These are phyloP conservation scores for Trametes sp. DNA, from an alignment of 1,284 basidiomycete species.

Conservation along the genomic window DNA sequence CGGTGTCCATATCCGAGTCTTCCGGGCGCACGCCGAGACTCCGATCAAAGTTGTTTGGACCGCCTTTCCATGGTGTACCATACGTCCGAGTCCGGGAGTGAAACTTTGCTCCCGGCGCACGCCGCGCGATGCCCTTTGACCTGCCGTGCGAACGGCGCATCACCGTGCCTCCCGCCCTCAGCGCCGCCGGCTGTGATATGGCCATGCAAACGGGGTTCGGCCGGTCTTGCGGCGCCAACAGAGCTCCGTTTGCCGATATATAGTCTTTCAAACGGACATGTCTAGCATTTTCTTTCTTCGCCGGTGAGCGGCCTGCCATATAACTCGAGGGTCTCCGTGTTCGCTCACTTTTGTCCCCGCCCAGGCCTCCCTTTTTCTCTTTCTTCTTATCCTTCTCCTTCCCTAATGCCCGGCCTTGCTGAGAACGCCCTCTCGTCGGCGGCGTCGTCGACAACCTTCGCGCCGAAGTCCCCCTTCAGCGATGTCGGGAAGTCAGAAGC, in stretches of 20 bases:
- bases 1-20: neutral
- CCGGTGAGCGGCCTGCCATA: neutral
- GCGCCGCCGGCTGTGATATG: neutral
- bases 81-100: neutral
- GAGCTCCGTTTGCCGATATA: too few species aligned
- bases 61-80: neutral
- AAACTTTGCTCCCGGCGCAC: neutral
- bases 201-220: neutral
- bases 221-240: neutral
- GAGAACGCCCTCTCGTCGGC: constrained; percentile 2
- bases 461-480: neutral
- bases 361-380: neutral
- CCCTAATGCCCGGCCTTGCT: neutral
- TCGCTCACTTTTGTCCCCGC: neutral
- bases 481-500: neutral
- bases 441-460: constrained; percentile 7
- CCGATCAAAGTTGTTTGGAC: neutral
- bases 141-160: neutral
- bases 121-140: neutral
- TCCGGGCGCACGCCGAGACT: neutral
- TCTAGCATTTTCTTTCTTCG: neutral
- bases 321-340: neutral
- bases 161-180: neutral
- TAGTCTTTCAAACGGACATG: neutral
- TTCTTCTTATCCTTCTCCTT: neutral